These are phyloP conservation scores for Apiospora arundinis DNA, from an alignment of 2,329 filamentous ascomycete genomes.

Conservation along the genomic window DNA sequence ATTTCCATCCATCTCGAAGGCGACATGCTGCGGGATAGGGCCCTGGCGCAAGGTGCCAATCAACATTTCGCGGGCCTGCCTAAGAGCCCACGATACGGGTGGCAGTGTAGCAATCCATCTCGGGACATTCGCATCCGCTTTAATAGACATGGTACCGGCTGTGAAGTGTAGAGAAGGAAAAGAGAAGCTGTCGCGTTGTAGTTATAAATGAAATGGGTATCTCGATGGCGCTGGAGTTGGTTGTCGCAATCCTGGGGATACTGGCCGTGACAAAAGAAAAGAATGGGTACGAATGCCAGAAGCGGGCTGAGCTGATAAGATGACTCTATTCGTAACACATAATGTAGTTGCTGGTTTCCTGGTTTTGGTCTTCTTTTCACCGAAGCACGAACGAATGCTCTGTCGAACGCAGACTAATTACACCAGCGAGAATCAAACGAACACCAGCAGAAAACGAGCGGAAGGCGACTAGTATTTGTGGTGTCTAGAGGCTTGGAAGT, in stretches of 20 bases:
- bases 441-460: not conserved
- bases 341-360: not conserved
- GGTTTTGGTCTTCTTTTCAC: not conserved
- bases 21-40: slow-evolving; percentile 90
- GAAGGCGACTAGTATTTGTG: slow-evolving; percentile 16
- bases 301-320: slow-evolving; percentile 1
- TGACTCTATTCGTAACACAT: slow-evolving; percentile 17
- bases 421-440: not conserved
- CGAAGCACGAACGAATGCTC: slow-evolving; percentile 2
- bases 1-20: slow-evolving; percentile 99
- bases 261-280: slow-evolving; percentile 9
- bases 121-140: slow-evolving; percentile 38
- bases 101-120: slow-evolving; percentile 86
- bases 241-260: not conserved
- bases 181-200: not conserved
- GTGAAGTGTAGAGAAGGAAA: not conserved
- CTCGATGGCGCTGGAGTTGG: not conserved
- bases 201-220: not conserved
- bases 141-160: slow-evolving; percentile 21
- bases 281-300: slow-evolving; percentile 17
- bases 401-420: not conserved
- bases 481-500: slow-evolving; percentile 15
- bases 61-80: slow-evolving; percentile 79
- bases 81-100: slow-evolving; percentile 88
- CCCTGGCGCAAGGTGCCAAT: slow-evolving; percentile 91